phyloP scores from a whole-genome alignment of 2,329 filamentous ascomycete genomes.

The Aureobasidium namibiae region DNA sequence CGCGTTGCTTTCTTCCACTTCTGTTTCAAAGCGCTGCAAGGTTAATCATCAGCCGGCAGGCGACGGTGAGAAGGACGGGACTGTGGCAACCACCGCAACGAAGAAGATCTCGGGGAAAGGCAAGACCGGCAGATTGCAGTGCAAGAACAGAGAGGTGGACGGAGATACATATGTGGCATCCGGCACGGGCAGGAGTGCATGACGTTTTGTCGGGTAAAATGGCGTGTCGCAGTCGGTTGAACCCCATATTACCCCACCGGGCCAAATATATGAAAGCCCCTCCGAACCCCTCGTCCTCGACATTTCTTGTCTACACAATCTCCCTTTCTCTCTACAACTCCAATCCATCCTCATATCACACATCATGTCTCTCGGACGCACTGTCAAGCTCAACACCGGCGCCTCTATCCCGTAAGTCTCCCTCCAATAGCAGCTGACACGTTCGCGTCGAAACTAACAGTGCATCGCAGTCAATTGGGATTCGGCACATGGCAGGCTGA shows the following conservation, averaged over 20 bases:
- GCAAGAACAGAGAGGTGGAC: neutral
- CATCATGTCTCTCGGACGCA: constrained; percentile 12
- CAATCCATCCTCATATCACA: neutral
- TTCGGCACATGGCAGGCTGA: constrained; percentile 73
- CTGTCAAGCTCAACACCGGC: constrained; percentile 27
- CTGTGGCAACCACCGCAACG: neutral
- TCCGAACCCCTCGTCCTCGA: neutral
- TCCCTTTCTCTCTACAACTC: neutral
- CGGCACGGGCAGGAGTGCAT: neutral
- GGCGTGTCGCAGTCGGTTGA: neutral
- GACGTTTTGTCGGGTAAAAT: neutral
- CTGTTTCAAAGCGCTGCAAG: neutral
- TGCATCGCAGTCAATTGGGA: constrained; percentile 39
- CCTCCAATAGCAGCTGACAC: neutral
- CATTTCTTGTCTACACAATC: neutral
- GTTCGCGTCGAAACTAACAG: neutral
- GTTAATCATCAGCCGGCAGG: neutral
- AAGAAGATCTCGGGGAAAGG: neutral
- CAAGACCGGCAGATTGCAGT: neutral
- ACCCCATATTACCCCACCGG: neutral
- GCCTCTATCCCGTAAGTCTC: constrained; percentile 27
- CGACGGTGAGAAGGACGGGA: neutral
- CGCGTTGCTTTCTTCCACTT: neutral
- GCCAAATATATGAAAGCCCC: neutral
- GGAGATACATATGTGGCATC: neutral